These are phyloP conservation scores for Cyberlindnera euphorbiiphila DNA, from an alignment of 805 yeast genomes.

Conservation along the genomic window DNA sequence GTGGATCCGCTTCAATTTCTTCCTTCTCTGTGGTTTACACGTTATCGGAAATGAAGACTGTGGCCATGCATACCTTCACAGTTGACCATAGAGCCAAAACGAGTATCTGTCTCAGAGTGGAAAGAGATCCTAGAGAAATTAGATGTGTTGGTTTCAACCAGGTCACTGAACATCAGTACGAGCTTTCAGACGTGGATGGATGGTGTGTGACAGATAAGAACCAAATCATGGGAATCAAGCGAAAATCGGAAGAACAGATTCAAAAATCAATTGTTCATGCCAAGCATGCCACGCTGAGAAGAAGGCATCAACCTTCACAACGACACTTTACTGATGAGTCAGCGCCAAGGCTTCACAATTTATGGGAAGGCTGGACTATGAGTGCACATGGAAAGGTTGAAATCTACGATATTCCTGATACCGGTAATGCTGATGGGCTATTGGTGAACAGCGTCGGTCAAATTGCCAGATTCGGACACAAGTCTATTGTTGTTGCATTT, in stretches of 20 bases:
- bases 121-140: constrained; percentile 88
- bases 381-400: constrained; percentile 60
- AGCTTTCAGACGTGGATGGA: constrained; percentile 62
- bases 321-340: constrained; percentile 13
- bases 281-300: constrained; percentile 18
- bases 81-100: constrained; percentile 73
- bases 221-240: constrained; percentile 56
- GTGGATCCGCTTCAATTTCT: constrained; percentile 82
- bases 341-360: constrained; percentile 35
- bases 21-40: constrained; percentile 72
- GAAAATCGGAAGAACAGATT: constrained; percentile 16
- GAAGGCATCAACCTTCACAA: constrained; percentile 12
- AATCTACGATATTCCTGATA: constrained; percentile 54
- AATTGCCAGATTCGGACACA: constrained; percentile 68
- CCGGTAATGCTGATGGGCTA: constrained; percentile 38
- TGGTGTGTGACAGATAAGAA: constrained; percentile 82
- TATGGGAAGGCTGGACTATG: constrained; percentile 85
- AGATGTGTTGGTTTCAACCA: constrained; percentile 84
- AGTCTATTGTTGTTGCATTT: constrained; percentile 69
- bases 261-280: constrained; percentile 16
- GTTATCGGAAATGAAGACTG: constrained; percentile 48
- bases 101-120: constrained; percentile 81
- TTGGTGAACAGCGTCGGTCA: constrained; percentile 57
- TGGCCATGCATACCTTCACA: constrained; percentile 70
- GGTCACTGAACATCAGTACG: constrained; percentile 64